Percentiles rank a stretch among this genome's conserved stretches.
These are phyloP conservation scores for Phytophthora cactorum DNA, from an alignment of 352 stramenopile species.

Conservation along the genomic window DNA sequence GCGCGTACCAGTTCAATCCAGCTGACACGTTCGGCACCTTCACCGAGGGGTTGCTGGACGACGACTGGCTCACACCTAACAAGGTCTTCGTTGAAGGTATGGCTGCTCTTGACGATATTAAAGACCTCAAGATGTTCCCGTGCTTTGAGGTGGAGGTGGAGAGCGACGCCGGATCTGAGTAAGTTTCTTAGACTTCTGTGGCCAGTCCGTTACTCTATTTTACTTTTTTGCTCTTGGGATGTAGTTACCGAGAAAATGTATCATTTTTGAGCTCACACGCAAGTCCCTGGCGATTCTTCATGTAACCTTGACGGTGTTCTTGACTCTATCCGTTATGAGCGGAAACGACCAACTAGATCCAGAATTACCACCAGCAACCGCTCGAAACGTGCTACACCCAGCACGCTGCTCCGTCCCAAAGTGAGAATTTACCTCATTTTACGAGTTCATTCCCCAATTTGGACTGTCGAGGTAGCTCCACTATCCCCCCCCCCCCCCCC, in stretches of 20 bases:
- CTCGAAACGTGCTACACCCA: neutral
- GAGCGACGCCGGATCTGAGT: slow-evolving; percentile 17
- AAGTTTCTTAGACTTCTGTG: neutral
- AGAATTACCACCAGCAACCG: slow-evolving; percentile 6
- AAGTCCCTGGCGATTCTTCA: neutral
- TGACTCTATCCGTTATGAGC: slow-evolving; percentile 15
- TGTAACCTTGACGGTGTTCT: neutral
- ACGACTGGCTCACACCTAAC: slow-evolving; percentile 79
- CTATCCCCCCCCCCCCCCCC: neutral
- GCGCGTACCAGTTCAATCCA: slow-evolving; percentile 78
- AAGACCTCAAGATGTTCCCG: slow-evolving; percentile 71
- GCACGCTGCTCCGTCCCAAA: slow-evolving; percentile 1
- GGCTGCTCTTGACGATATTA: slow-evolving; percentile 52
- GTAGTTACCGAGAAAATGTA: slow-evolving; percentile 33
- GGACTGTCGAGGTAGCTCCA: slow-evolving; percentile 13
- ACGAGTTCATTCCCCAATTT: slow-evolving; percentile 33
- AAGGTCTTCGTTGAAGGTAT: slow-evolving; percentile 66
- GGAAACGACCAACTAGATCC: neutral
- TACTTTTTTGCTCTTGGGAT: slow-evolving; percentile 25
- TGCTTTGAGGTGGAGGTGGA: slow-evolving; percentile 49
- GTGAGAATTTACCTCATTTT: neutral
- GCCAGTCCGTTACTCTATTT: slow-evolving; percentile 26
- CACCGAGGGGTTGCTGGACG: slow-evolving; percentile 65
- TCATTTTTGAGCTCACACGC: slow-evolving; percentile 29
- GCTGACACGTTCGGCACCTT: slow-evolving; percentile 66